These are phyloP conservation scores for Punctularia strigosozonata DNA, from an alignment of 768 basidiomycete species.

Conservation along the genomic window DNA sequence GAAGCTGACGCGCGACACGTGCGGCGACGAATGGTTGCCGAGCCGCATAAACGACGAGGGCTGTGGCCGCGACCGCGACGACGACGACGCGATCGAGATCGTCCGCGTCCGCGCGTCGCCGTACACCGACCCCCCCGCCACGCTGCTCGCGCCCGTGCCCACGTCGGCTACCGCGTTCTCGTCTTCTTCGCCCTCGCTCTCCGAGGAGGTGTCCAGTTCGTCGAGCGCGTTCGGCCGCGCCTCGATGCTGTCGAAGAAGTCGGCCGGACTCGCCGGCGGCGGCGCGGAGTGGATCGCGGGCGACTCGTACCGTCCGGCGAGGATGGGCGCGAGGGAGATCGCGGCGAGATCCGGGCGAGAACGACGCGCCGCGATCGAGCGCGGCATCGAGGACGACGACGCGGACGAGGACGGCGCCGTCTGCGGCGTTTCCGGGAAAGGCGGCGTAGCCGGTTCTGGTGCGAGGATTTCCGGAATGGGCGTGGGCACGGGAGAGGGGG, in stretches of 20 bases:
- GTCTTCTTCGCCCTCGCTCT: conserved; percentile 19
- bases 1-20: conserved; percentile 26
- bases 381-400: not conserved
- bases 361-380: too few species aligned
- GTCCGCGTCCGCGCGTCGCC: conserved; percentile 5
- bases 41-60: conserved; percentile 45
- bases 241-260: conserved; percentile 70
- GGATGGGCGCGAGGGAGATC: not conserved
- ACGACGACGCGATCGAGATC: conserved; percentile 7
- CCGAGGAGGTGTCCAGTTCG: conserved; percentile 51
- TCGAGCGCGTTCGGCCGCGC: conserved; percentile 62
- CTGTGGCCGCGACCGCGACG: conserved; percentile 2
- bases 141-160: conserved; percentile 28
- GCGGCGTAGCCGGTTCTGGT: conserved; percentile 32
- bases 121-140: conserved; percentile 21
- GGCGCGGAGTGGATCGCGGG: conserved; percentile 48
- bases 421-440: conserved; percentile 18
- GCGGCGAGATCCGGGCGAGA: not conserved
- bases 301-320: conserved; percentile 31
- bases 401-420: not conserved
- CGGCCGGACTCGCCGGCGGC: conserved; percentile 50
- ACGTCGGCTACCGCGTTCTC: conserved; percentile 7
- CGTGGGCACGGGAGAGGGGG: too few species aligned
- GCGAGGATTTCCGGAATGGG: conserved; percentile 29
- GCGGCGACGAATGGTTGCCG: conserved; percentile 61